Evolutionary conservation across 345 rosid species (phyloP), one percentile per base, ranked within the genome.

Genomic region (Lepidium aucheri): DNA sequence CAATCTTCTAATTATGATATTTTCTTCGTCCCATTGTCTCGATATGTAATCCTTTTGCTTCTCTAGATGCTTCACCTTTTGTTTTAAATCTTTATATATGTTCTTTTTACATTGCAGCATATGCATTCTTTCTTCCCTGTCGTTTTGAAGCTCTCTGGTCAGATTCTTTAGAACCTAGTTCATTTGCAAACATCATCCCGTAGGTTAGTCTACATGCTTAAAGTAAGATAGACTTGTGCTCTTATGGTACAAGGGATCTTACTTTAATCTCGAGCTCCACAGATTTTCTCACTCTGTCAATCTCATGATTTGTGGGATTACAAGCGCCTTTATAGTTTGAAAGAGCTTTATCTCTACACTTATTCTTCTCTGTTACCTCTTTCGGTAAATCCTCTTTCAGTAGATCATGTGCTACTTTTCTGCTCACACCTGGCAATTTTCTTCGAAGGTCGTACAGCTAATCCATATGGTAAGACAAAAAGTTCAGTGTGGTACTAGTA

Each of bases 191-290:
- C 46, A 33, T 14, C 11, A 20, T 55, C 26, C 17, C 12, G 15
- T 34, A 14, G 4, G 15, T 53, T 18, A 41, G 70, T 65, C 26
- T 24, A 24, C 4, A 24, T 24, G 26, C 32, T 66, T 66, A 10
- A n/a, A 22, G 26, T 34, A 67, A 43, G 63, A 34, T 11, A 20
- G 16, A 43, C 9, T 7, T 20, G 45, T 55, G 9, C 16, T 7
- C 9, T 34, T 10, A n/a, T 54, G 16, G 9, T 43, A 30, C 9
- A 52, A 42, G 32, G 0, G 43, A 20, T 32, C 38, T 53, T 66
- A 36, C 74, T 30, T 51, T 51, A n/a, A 69, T 34, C 51, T 70
- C 74, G 12, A 60, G 15, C 30, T 61, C 68, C 14, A 70, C 47
- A 22, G 9, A 70, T 61, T 52, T 61, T 53, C 40, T 70, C 47